phyloP scores from a whole-genome alignment of 306 rosid species.

The Biancaea sappan region DNA sequence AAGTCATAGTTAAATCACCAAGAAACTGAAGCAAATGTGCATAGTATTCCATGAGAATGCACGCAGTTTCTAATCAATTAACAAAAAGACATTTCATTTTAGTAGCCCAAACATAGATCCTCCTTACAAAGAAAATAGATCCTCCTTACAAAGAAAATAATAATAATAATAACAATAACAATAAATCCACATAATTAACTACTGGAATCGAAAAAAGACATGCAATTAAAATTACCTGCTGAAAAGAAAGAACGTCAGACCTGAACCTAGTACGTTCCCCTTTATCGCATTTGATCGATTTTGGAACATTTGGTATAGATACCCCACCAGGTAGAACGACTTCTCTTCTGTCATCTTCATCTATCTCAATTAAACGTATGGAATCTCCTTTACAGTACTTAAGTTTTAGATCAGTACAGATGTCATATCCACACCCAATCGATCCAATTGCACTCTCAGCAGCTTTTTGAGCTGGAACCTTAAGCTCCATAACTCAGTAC shows the following conservation, averaged over 20 bases:
- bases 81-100: slow-evolving; percentile 10
- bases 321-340: slow-evolving; percentile 82
- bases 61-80: not conserved
- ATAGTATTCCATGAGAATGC: slow-evolving; percentile 19
- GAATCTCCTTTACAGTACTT: slow-evolving; percentile 83
- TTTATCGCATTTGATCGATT: slow-evolving; percentile 89
- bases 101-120: not conserved
- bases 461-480: slow-evolving; percentile 60
- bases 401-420: slow-evolving; percentile 74
- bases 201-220: not conserved
- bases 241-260: slow-evolving; percentile 95
- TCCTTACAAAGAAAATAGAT: not conserved
- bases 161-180: too few species aligned
- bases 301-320: slow-evolving; percentile 72
- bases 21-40: slow-evolving; percentile 8
- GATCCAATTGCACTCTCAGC: slow-evolving; percentile 88
- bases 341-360: slow-evolving; percentile 64
- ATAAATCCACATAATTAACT: not conserved
- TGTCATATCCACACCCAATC: slow-evolving; percentile 89
- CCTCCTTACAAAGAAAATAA: not conserved
- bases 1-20: slow-evolving; percentile 15
- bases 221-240: slow-evolving; percentile 63
- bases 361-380: slow-evolving; percentile 70
- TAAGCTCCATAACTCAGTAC: slow-evolving; percentile 83
- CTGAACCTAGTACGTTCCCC: slow-evolving; percentile 95